These are phyloP conservation scores for Arthrobotrys sphaeroides DNA, from an alignment of 2,329 filamentous ascomycete species.

Conservation along the genomic window DNA sequence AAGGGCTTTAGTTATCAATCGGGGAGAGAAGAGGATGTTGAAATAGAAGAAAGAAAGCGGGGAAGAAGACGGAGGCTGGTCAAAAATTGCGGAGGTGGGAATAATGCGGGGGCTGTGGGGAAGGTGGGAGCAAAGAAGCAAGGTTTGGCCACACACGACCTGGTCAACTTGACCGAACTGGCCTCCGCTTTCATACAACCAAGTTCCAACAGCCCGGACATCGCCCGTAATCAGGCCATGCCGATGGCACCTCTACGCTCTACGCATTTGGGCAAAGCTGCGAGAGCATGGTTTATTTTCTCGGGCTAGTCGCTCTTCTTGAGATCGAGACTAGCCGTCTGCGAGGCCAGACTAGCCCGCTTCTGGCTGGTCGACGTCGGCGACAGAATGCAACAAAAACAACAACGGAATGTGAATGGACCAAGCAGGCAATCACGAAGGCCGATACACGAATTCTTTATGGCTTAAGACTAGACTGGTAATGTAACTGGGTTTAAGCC, in stretches of 20 bases:
- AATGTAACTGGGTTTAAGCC: no score
- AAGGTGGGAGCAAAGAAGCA: conserved; percentile 7
- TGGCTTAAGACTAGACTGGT: no score
- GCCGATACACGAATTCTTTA: no score
- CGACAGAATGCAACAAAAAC: conserved; percentile 10
- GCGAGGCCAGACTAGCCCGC: no score
- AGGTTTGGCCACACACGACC: conserved; percentile 17
- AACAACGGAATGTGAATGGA: background rate
- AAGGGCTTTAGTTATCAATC: background rate
- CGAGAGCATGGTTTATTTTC: background rate
- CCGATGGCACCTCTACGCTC: conserved; percentile 10
- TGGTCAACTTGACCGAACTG: no score
- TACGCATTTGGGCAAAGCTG: conserved; percentile 7
- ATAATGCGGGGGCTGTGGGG: conserved; percentile 47
- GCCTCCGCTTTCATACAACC: conserved; percentile 43
- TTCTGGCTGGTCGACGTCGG: background rate
- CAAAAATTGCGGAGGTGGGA: conserved; percentile 46
- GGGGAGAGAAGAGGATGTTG: conserved; percentile 6
- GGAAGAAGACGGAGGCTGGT: conserved; percentile 16
- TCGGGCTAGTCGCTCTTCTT: background rate
- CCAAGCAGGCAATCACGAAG: no score
- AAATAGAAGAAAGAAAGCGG: conserved; percentile 38
- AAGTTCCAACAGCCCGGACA: conserved; percentile 37
- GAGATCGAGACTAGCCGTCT: background rate
- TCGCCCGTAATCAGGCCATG: conserved; percentile 3